Evolutionary conservation across 768 basidiomycete species (phyloP), one percentile per base, ranked within the genome.

Genomic region (Tulasnella sp.): DNA sequence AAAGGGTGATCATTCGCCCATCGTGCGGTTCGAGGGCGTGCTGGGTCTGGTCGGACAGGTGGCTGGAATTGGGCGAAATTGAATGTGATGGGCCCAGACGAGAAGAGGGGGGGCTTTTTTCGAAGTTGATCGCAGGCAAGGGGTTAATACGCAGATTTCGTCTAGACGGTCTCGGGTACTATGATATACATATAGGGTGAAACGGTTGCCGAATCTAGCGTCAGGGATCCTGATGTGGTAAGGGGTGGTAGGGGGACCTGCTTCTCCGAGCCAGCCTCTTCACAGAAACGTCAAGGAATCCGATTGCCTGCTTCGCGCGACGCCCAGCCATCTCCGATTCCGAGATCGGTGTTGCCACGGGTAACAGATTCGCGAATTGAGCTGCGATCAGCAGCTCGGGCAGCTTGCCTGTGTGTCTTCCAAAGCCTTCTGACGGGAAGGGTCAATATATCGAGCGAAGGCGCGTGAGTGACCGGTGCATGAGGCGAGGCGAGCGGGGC

Each of bases 11-110:
- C 93, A 94, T 82, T 88, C 90, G 79, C 86, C 87, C 80, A 84
- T 93, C 71, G 90, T 90, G 18, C 84, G 88, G 3, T 85, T 90
- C 42, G 92, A 94, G 80, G 93, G 92, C 10, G 89, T 93, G 31
- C 92, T 94, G 81, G 92, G 93, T 84, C 85, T 89, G 40, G 83
- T 87, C 27, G 85, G 62, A 6, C 62, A 36, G 34, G 62, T 48
- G 38, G 52, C 75, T 58, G 42, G 44, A 27, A 31, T 76, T 44
- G 46, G 44, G 27, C 75, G 75, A 76, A 19, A 31, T 27, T 76
- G 62, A 68, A 27, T 36, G 21, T 21, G 52, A 52, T 44, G 44
- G 44, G n/a, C n/a, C 44, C 39, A 10, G 39, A 4, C 39, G 44
- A 44, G 42, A 3, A 6, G 19, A 19, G 21, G 48, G 8, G n/a